Conservation (phyloP, 225 moss, liverwort and hornwort species). For the Sphagnum contortum region DNA sequence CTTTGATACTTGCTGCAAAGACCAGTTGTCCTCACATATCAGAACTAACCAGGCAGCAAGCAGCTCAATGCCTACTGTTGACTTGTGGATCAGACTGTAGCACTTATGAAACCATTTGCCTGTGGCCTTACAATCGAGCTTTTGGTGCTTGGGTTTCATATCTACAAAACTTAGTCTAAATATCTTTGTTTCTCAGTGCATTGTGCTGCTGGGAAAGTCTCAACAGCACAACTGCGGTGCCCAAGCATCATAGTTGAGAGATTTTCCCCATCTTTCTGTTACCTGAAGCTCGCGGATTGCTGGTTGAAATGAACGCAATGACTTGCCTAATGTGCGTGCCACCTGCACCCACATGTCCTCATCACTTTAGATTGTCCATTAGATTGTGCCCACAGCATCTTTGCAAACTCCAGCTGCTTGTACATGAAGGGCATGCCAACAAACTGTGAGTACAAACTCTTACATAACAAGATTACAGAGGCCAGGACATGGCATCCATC, state of each 20-base stretch:
- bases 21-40: slow-evolving; percentile 6
- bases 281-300: slow-evolving; percentile 96
- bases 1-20: slow-evolving; percentile 88
- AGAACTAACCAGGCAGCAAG: neutral
- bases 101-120: no score
- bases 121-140: no score
- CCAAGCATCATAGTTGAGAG: no score
- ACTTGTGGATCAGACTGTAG: no score
- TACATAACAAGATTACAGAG: no score
- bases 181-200: no score
- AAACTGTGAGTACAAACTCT: no score
- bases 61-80: neutral
- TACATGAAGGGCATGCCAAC: no score
- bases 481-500: no score
- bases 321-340: slow-evolving; percentile 87
- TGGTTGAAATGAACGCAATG: slow-evolving; percentile 84
- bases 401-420: no score
- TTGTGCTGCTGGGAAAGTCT: neutral
- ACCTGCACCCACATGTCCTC: slow-evolving; percentile 35
- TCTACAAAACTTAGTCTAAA: no score
- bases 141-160: no score
- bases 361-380: neutral
- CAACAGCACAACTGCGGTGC: neutral
- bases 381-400: neutral
- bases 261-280: neutral